phyloP scores from a whole-genome alignment of 139 green algal genomes.

The Coelastrella sp. region DNA sequence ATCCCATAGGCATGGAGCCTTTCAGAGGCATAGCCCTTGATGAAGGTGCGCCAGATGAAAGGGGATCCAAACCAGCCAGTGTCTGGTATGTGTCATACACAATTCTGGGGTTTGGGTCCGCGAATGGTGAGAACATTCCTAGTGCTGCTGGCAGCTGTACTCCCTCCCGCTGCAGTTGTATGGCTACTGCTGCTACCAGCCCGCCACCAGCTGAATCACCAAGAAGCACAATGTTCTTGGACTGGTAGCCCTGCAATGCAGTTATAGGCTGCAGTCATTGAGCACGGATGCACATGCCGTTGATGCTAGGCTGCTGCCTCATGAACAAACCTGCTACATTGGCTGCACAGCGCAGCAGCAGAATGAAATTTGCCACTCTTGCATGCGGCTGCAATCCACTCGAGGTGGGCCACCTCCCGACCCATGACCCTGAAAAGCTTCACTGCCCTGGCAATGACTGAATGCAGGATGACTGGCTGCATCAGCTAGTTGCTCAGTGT shows the following conservation, averaged over 20 bases:
- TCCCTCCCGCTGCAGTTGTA: background rate
- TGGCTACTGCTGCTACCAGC: background rate
- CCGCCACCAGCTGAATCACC: constrained; percentile 44
- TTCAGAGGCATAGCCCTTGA: background rate
- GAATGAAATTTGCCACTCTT: no score
- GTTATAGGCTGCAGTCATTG: no score
- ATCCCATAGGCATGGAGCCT: background rate
- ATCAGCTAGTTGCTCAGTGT: background rate
- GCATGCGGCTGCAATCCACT: no score
- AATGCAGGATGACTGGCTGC: no score
- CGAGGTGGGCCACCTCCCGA: no score
- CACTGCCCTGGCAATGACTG: no score
- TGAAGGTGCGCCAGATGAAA: background rate
- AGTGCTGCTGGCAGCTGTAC: background rate
- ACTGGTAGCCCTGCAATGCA: background rate
- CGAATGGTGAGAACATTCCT: background rate
- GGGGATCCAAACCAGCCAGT: background rate
- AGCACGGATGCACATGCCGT: no score
- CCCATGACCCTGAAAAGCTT: no score
- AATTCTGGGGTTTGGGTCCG: background rate
- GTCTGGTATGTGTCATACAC: background rate
- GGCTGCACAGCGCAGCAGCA: no score
- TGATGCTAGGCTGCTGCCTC: no score
- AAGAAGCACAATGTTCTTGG: constrained; percentile 14
- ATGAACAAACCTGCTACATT: no score